phyloP scores from a whole-genome alignment of 2,329 filamentous ascomycete genomes.

The Penicillium sp. region DNA sequence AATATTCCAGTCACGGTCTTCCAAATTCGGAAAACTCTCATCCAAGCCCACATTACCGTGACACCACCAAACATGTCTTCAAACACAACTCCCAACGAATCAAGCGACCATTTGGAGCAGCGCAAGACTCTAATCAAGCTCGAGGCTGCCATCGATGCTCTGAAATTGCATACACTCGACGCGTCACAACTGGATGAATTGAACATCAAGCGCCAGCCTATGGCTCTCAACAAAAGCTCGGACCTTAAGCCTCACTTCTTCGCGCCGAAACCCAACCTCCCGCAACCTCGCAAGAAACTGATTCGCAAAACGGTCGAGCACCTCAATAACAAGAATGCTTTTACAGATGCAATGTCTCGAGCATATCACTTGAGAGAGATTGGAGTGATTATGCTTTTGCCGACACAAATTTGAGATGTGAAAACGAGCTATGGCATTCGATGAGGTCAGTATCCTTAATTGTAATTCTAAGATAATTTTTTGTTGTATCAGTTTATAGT shows the following conservation, averaged over 20 bases:
- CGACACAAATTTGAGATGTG: rapidly evolving
- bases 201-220: not conserved
- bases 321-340: not conserved
- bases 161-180: not conserved
- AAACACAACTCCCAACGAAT: not conserved
- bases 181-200: not conserved
- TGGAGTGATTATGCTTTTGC: not conserved
- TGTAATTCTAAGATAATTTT: not conserved
- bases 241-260: not conserved
- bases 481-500: not conserved
- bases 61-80: not conserved
- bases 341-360: not conserved
- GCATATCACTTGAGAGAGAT: not conserved
- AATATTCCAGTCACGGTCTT: not conserved
- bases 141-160: not conserved
- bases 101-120: not conserved
- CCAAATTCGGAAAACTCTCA: not conserved
- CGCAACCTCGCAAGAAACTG: not conserved
- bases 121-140: not conserved
- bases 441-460: not conserved
- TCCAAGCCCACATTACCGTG: not conserved
- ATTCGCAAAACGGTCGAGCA: not conserved
- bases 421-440: not conserved
- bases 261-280: not conserved
- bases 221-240: not conserved